A percentile compares a stretch with the other conserved stretches of the same genome.
Evolutionary conservation across 805 yeast species (phyloP).

Genomic region (Yarrowia yakushimensis): DNA sequence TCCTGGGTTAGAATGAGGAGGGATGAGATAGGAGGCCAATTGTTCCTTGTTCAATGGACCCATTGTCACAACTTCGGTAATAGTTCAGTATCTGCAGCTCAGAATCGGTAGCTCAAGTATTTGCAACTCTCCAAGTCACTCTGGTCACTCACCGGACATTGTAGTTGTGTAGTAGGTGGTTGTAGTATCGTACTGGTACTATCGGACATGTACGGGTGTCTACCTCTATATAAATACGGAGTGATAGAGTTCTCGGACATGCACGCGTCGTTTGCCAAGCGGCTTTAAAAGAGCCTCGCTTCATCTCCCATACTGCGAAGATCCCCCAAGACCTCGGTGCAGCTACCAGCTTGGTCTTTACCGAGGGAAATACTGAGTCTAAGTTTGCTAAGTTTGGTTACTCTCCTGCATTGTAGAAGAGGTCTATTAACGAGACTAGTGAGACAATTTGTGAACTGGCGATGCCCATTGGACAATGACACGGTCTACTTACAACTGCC

Average conservation of each 20-base stretch:
- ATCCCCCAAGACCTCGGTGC: neutral
- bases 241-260: conserved; percentile 3
- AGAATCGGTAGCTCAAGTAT: too few species aligned
- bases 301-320: neutral
- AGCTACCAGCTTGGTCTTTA: neutral
- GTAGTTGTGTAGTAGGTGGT: neutral
- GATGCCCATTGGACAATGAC: too few species aligned
- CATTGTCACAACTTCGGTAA: too few species aligned
- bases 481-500: too few species aligned
- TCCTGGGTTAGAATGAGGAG: neutral
- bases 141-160: conserved; percentile 43
- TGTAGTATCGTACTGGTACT: too few species aligned
- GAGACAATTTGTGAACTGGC: too few species aligned
- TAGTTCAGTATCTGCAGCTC: too few species aligned
- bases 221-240: neutral
- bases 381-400: neutral
- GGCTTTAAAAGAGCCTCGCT: neutral
- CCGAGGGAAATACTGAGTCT: too few species aligned
- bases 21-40: too few species aligned
- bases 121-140: too few species aligned
- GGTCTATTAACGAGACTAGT: neutral
- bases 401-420: neutral
- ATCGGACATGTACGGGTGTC: neutral
- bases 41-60: too few species aligned
- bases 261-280: conserved; percentile 10